Base-by-base conservation (phyloP, 2,329 filamentous ascomycete genomes). In the Diaporthe velutina region DNA sequence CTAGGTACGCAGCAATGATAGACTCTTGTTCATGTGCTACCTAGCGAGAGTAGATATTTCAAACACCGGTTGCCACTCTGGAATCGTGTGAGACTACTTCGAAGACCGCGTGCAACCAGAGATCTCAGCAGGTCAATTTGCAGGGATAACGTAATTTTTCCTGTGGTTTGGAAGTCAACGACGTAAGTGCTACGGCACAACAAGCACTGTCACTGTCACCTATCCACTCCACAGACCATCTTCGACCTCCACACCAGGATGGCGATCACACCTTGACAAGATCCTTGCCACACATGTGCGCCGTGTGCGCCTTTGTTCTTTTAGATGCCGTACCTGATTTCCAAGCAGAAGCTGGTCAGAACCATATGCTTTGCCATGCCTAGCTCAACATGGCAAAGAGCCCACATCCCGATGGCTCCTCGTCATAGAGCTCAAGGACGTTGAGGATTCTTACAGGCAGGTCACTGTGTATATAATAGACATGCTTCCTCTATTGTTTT, bases 171-270 rank as follows among this genome's bases (percentile, higher is more conserved):
- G 30, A 68, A 68, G 64, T 68, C 64, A 22, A 54, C 64, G 64
- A 68, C 64, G 64, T 68, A 68, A 68, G 48, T 68, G 48, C 48
- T 68, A 54, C 64, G 45, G 45, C 30, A 67, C 45, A 52, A 38
- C 22, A 19, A 25, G 48, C 45, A 54, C 30, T 35, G n/a, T 38
- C 19, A 67, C 45, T 15, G 45, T 50, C 61, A 25, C 30, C 45
- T 50, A 64, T 6, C 30, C n/a, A 40, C 33, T 54, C 15, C 33
- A 68, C 45, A 52, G 64, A 38, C 45, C 64, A 19, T 67, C 30
- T 50, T 35, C 2, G 33, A 28, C 45, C 45, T 52, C 45, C 64
- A 52, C 45, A 45, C 35, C 45, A n/a, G 15, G 13, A 17, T 12
- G 48, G n/a, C 64, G 64, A 68, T 68, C 64, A 25, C 17, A 50